phyloP scores from a whole-genome alignment of 768 basidiomycete species.

The Lactarius pseudohatsudake region DNA sequence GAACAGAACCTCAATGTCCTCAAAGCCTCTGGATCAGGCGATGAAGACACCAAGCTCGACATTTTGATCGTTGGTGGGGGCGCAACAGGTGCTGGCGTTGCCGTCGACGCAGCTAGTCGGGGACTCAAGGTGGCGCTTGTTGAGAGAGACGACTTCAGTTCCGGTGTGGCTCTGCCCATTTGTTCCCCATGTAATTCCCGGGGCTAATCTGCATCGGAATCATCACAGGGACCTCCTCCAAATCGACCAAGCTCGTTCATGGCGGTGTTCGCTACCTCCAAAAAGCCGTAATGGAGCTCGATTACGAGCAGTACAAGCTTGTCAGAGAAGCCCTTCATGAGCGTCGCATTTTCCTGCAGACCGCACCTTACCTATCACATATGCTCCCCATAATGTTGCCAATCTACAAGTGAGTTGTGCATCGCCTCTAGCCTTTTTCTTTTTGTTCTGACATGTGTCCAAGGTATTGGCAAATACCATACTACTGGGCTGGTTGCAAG shows the following conservation, averaged over 20 bases:
- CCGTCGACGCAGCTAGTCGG: slow-evolving; percentile 89
- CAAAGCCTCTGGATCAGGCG: slow-evolving; percentile 40
- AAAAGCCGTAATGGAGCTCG: slow-evolving; percentile 92
- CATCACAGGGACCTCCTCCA: slow-evolving; percentile 82
- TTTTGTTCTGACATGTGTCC: background rate
- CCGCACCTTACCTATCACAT: slow-evolving; percentile 86
- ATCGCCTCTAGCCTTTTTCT: background rate
- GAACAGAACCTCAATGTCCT: slow-evolving; percentile 64
- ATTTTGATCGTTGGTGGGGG: slow-evolving; percentile 89
- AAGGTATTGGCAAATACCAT: slow-evolving; percentile 95
- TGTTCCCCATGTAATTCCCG: slow-evolving; percentile 1
- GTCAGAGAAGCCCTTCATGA: slow-evolving; percentile 95
- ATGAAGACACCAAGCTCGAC: slow-evolving; percentile 63
- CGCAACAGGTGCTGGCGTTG: slow-evolving; percentile 95
- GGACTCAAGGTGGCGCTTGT: slow-evolving; percentile 93
- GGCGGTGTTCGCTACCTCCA: slow-evolving; percentile 97
- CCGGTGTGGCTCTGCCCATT: slow-evolving; percentile 50
- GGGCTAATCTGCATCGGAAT: background rate
- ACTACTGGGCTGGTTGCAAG: slow-evolving; percentile 94
- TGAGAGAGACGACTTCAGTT: slow-evolving; percentile 88
- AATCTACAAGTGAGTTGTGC: slow-evolving; percentile 73
- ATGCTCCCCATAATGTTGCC: slow-evolving; percentile 98
- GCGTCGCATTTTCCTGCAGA: slow-evolving; percentile 89
- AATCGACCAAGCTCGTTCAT: slow-evolving; percentile 97
- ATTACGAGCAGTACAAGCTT: slow-evolving; percentile 96